Conservation (phyloP, 2,329 filamentous ascomycete genomes). For the Trichoderma harzianum region DNA sequence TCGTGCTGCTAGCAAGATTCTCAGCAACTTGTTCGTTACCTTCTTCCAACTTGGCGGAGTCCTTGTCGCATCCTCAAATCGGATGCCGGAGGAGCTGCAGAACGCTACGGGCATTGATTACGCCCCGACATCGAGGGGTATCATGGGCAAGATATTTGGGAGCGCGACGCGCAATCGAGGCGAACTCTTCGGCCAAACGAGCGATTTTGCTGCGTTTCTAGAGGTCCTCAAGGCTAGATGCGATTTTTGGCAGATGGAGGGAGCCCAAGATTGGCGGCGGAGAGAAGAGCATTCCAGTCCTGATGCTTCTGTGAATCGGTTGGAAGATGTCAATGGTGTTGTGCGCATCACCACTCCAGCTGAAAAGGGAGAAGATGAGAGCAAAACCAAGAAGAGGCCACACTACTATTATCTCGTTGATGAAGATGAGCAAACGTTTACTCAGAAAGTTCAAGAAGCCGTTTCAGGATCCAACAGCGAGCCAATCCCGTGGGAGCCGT, state of each 20-base stretch:
- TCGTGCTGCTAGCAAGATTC: slow-evolving; percentile 71
- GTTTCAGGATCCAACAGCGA: slow-evolving; percentile 22
- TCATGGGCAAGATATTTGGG: slow-evolving; percentile 49
- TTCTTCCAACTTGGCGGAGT: slow-evolving; percentile 84
- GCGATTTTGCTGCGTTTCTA: slow-evolving; percentile 73
- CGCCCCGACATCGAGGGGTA: slow-evolving; percentile 51
- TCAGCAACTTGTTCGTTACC: slow-evolving; percentile 72
- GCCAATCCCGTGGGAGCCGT: slow-evolving; percentile 40
- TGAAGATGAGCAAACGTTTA: slow-evolving; percentile 31
- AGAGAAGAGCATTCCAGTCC: slow-evolving; percentile 40
- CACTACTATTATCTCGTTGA: slow-evolving; percentile 29
- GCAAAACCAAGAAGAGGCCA: slow-evolving; percentile 27
- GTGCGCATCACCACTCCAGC: background rate
- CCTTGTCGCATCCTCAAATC: slow-evolving; percentile 74
- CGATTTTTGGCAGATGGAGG: slow-evolving; percentile 82
- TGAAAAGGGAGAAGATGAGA: background rate
- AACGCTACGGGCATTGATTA: slow-evolving; percentile 73
- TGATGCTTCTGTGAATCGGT: background rate
- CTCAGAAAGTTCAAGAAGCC: slow-evolving; percentile 23
- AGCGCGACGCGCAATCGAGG: slow-evolving; percentile 37
- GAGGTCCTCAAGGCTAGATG: slow-evolving; percentile 74
- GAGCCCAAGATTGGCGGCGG: slow-evolving; percentile 67
- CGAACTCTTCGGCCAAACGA: slow-evolving; percentile 56
- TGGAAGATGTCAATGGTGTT: background rate
- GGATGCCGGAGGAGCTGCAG: slow-evolving; percentile 77